Conservation (phyloP, 2,329 filamentous ascomycete species). For the Knufia fluminis region DNA sequence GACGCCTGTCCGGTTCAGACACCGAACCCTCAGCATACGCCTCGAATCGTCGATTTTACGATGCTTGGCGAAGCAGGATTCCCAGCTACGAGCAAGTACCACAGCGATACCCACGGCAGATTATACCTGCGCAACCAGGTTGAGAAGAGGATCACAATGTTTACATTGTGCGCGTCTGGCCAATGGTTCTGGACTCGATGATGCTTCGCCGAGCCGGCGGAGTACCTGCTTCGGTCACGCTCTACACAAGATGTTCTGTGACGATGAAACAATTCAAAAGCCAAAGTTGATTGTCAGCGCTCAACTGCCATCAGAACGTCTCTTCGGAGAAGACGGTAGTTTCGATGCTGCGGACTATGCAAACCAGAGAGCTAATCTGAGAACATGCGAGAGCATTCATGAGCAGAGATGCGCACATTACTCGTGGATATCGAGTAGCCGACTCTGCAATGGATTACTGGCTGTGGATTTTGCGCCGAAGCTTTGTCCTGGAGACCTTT, state of each 20-base stretch:
- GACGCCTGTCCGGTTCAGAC: no score
- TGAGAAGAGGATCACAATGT: not conserved
- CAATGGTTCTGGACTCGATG: not conserved
- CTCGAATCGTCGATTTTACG: not conserved
- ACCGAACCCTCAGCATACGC: no score
- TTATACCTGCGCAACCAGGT: conserved; percentile 1
- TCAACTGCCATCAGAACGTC: not conserved
- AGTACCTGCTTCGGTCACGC: not conserved
- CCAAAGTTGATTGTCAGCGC: conserved; percentile 12
- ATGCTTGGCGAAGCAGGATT: no score
- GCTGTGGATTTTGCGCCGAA: no score
- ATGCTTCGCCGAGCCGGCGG: not conserved
- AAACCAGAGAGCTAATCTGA: conserved; percentile 13
- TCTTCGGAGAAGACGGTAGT: not conserved
- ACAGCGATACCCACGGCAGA: not conserved
- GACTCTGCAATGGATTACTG: no score
- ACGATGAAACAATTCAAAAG: conserved; percentile 10
- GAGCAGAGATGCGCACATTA: no score
- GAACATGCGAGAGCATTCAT: conserved; percentile 5
- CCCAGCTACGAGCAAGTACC: not conserved
- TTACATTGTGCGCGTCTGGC: not conserved
- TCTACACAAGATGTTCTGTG: conserved; percentile 4
- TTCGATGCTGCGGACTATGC: conserved; percentile 9
- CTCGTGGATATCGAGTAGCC: no score
- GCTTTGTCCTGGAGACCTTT: no score